Conservation (phyloP, 176 grass and related monocot genomes). For the Panicum miliaceum region DNA sequence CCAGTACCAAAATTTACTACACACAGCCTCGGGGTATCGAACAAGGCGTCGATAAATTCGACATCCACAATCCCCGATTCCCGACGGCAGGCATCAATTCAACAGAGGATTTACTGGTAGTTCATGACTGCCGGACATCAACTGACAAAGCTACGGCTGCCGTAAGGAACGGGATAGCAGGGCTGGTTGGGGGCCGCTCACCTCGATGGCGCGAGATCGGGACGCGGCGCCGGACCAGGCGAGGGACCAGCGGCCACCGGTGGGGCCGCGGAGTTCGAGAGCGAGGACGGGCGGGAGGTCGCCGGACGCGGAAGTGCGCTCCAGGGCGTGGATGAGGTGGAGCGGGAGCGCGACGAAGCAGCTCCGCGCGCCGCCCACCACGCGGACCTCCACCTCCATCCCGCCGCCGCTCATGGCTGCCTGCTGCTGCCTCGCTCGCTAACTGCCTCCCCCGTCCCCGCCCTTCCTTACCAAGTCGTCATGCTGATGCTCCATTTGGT, state of each 20-base stretch:
- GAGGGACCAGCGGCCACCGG: slow-evolving; percentile 67
- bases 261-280: slow-evolving; percentile 60
- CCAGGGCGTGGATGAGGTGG: slow-evolving; percentile 72
- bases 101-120: neutral
- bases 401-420: slow-evolving; percentile 36
- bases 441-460: neutral
- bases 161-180: neutral
- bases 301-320: slow-evolving; percentile 56
- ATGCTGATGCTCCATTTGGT: neutral
- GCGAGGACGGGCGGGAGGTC: slow-evolving; percentile 80
- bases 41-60: neutral
- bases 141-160: neutral
- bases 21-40: too few relatives aligned
- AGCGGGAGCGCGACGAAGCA: slow-evolving; percentile 96
- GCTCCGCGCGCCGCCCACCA: slow-evolving; percentile 67
- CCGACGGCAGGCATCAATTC: neutral
- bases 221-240: slow-evolving; percentile 91
- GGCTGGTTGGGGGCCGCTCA: slow-evolving; percentile 13
- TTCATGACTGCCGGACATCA: neutral
- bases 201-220: slow-evolving; percentile 72
- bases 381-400: slow-evolving; percentile 76
- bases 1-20: neutral
- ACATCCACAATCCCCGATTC: neutral
- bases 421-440: slow-evolving; percentile 22
- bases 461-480: neutral